phyloP scores from a whole-genome alignment of 805 yeast genomes.

The Candida tibetensis region DNA sequence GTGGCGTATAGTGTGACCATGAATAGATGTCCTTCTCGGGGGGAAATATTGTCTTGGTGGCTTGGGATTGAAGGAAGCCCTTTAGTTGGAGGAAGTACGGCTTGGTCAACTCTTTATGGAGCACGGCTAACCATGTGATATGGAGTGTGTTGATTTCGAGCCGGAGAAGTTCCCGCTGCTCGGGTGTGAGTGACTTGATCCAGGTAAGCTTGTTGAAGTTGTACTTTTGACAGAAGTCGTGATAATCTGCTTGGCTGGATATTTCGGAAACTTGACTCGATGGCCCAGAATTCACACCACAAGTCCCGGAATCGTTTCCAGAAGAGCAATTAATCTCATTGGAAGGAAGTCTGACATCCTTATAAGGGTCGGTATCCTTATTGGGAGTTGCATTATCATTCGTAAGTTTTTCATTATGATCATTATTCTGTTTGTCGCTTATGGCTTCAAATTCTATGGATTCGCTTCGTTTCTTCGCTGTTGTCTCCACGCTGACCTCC shows the following conservation, averaged over 20 bases:
- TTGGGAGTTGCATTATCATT: no score
- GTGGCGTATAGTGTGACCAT: conserved; percentile 86
- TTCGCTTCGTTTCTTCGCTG: no score
- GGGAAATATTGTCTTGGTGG: conserved; percentile 65
- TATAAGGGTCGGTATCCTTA: no score
- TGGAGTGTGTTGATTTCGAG: conserved; percentile 73
- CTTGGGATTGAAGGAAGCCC: conserved; percentile 53
- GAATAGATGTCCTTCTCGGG: conserved; percentile 76
- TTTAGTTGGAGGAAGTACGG: conserved; percentile 81
- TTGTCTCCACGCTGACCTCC: no score
- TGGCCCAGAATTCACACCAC: conserved; percentile 3
- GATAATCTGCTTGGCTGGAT: no score
- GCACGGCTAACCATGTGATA: conserved; percentile 70
- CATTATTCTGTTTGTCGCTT: no score
- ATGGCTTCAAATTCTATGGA: no score
- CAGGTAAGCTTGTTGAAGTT: conserved; percentile 52
- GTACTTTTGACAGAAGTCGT: conserved; percentile 11
- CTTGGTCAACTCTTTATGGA: conserved; percentile 72
- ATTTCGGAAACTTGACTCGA: no score
- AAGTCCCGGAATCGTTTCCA: no score
- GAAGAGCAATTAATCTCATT: no score
- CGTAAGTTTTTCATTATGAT: no score
- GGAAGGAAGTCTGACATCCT: no score
- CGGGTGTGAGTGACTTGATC: conserved; percentile 46
- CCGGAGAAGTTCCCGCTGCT: conserved; percentile 49